Percentiles rank a stretch among this genome's conserved stretches.
These are phyloP conservation scores for Aspergillus saccharolyticus DNA, from an alignment of 495 filamentous ascomycete genomes.

Conservation along the genomic window DNA sequence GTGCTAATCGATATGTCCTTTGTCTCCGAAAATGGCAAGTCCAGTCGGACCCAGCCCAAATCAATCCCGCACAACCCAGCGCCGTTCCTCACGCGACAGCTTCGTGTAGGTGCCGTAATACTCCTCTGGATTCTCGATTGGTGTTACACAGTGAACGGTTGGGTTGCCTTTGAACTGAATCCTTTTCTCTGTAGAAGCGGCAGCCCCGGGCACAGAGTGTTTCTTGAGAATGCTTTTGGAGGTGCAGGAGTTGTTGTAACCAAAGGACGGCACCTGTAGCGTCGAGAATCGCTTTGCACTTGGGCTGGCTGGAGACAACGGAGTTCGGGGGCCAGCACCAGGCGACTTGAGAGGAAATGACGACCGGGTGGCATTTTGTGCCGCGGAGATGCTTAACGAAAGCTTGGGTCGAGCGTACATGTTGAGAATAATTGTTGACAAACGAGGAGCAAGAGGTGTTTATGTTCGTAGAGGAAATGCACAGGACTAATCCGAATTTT, in stretches of 20 bases:
- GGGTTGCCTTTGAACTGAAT: constrained; percentile 46
- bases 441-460: constrained; percentile 2
- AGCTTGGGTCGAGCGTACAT: constrained; percentile 41
- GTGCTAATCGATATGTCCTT: background rate
- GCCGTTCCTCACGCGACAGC: constrained; percentile 45
- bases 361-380: constrained; percentile 31
- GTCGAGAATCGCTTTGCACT: constrained; percentile 39
- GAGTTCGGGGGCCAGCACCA: constrained; percentile 37
- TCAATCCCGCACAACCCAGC: constrained; percentile 42
- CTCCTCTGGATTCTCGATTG: constrained; percentile 48
- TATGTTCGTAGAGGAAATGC: constrained; percentile 1
- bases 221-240: constrained; percentile 53
- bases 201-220: constrained; percentile 13
- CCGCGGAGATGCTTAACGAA: constrained; percentile 42
- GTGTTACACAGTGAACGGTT: constrained; percentile 48
- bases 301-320: constrained; percentile 43
- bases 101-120: constrained; percentile 50
- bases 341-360: constrained; percentile 44
- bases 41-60: background rate
- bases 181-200: constrained; percentile 30
- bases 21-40: background rate
- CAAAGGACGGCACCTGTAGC: constrained; percentile 36
- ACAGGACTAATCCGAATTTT: background rate
- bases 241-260: constrained; percentile 44
- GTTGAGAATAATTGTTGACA: constrained; percentile 7